phyloP scores from a whole-genome alignment of 2,329 filamentous ascomycete genomes.

The Pseudocercospora crystallina region DNA sequence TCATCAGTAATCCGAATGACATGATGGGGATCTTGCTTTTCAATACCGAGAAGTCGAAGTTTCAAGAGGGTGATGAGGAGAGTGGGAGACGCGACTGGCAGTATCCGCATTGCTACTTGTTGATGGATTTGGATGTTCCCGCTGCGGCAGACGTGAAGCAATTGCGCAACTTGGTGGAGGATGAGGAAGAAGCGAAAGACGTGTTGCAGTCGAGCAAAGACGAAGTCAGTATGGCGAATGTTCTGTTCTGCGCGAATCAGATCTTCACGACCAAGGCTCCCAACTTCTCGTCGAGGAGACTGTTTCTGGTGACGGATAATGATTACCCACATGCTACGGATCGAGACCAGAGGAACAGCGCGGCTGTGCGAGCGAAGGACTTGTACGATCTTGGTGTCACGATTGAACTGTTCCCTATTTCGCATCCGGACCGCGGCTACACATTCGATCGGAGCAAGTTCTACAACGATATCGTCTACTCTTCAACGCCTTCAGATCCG shows the following conservation, averaged over 20 bases:
- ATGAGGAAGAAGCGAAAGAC: slow-evolving; percentile 69
- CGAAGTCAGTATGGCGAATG: slow-evolving; percentile 76
- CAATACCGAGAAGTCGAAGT: slow-evolving; percentile 81
- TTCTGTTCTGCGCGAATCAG: slow-evolving; percentile 93
- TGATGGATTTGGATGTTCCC: slow-evolving; percentile 84
- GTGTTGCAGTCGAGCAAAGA: slow-evolving; percentile 70
- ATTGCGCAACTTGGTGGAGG: slow-evolving; percentile 73
- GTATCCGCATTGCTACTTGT: slow-evolving; percentile 90
- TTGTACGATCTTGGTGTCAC: slow-evolving; percentile 88
- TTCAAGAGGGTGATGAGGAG: slow-evolving; percentile 64
- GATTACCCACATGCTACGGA: slow-evolving; percentile 77
- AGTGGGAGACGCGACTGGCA: slow-evolving; percentile 51
- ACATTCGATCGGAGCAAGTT: slow-evolving; percentile 82
- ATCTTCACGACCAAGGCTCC: slow-evolving; percentile 93
- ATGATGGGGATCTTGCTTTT: slow-evolving; percentile 96
- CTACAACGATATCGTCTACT: slow-evolving; percentile 95
- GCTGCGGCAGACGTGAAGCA: slow-evolving; percentile 82
- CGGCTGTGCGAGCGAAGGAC: slow-evolving; percentile 87
- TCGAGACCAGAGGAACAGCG: slow-evolving; percentile 71
- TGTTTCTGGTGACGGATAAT: slow-evolving; percentile 97
- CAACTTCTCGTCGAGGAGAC: slow-evolving; percentile 84
- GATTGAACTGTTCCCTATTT: slow-evolving; percentile 92
- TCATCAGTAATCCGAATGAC: slow-evolving; percentile 93
- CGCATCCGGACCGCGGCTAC: slow-evolving; percentile 56
- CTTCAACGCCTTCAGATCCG: slow-evolving; percentile 66